phyloP scores from a whole-genome alignment of 225 moss, liverwort and hornwort species.

The Sphagnum contortum region DNA sequence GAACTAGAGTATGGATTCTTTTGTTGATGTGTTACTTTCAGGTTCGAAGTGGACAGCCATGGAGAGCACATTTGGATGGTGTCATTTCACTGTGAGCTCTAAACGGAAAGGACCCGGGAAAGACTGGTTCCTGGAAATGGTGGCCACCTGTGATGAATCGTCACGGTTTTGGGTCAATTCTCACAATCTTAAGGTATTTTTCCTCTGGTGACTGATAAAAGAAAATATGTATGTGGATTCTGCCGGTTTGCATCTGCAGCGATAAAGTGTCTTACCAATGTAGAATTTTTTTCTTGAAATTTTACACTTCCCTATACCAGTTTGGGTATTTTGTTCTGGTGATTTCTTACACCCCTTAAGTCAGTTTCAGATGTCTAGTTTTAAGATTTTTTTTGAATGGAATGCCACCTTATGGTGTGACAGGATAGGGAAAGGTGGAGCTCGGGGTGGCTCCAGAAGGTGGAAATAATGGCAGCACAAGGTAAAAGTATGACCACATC shows the following conservation, averaged over 20 bases:
- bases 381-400: neutral
- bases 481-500: conserved; percentile 26
- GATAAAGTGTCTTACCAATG: too few relatives aligned
- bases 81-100: conserved; percentile 76
- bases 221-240: too few relatives aligned
- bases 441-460: conserved; percentile 88
- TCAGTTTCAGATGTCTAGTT: neutral
- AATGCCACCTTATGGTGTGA: neutral
- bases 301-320: neutral
- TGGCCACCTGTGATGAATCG: conserved; percentile 79
- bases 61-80: conserved; percentile 95
- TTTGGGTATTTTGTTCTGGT: neutral
- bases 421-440: conserved; percentile 95
- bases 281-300: neutral
- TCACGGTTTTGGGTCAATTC: conserved; percentile 83
- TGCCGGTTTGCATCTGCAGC: too few relatives aligned
- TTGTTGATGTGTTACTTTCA: conserved; percentile 6
- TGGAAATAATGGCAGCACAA: conserved; percentile 48
- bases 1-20: neutral
- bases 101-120: conserved; percentile 72
- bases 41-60: conserved; percentile 98
- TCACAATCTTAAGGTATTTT: conserved; percentile 67
- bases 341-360: neutral
- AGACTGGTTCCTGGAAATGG: conserved; percentile 94
- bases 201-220: neutral